Base-by-base conservation (phyloP, 352 stramenopile genomes). In the Phytophthora tubulina region DNA sequence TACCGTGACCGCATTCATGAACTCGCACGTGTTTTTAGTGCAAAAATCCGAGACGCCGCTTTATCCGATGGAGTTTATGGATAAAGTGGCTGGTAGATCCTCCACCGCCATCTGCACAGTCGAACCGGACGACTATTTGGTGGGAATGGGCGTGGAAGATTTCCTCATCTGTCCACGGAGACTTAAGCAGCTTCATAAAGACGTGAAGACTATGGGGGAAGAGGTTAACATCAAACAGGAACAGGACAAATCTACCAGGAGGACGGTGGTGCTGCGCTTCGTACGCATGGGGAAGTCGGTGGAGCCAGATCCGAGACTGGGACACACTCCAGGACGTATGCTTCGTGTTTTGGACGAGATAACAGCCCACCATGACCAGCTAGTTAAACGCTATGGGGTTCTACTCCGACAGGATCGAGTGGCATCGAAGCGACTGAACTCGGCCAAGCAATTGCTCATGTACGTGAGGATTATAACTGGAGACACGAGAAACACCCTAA, bases 41-140 rank as follows among this genome's bases (percentile, higher is more conserved):
- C 57, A 76, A 9, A 53, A 79, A n/a, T 60, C 32, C 0, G n/a
- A 44, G 15, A n/a, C 56, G 15, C 48, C 70, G 5, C 54, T 41
- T 36, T 76, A 69, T n/a, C 14, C 79, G n/a, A 66, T 85, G 56
- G 75, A 81, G 35, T 75, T 86, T 46, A 35, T 67, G 17, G 72
- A 85, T 36, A 75, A 76, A 44, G 39, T 84, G 7, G 64, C 74
- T 5, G 58, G 73, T n/a, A 55, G 58, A 15, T 46, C 45, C 3
- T 54, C 70, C 36, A 67, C 84, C 41, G 78, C 84, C 4, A 92
- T 99, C 59, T 88, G 86, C 17, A 88, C 98, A 45, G 93, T 99
- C 57, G 84, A 91, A 15, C 84, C 98, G 63, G 87, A 91, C 31
- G 88, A 98, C 42, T 99, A 99, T 70, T 93, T 99, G 14, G 87